Evolutionary conservation across 257 asterid genomes (phyloP), one percentile per base, ranked within the genome.

Genomic region (Solanum ahanhuiri): DNA sequence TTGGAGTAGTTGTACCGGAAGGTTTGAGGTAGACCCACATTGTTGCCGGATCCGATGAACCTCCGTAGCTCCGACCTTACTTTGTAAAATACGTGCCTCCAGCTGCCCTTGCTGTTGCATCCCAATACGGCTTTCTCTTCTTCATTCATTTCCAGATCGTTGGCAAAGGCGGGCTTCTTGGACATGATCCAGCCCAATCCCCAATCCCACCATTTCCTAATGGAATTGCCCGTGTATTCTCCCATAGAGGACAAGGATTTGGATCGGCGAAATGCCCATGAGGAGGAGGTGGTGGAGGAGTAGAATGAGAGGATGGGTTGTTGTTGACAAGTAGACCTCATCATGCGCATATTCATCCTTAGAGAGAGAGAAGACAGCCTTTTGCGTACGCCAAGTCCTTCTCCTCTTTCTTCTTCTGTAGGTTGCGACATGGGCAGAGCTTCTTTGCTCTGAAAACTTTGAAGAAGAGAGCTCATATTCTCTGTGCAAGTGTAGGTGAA

Each of bases 81-180:
- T 91, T 91, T 95, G 92, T 86, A 96, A 39, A 95, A 87, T 71
- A 96, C 92, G 85, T 95, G 98, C 72, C 96, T 91, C 97, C 95
- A 95, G 90, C 93, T 95, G 81, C 98, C 98, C 87, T 83, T 94
- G 90, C 70, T 91, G 82, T 92, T 95, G 87, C 84, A 91, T n/a
- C 99, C 99, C 25, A 96, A 64, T 22, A 85, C 93, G 34, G 91
- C 92, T 33, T 87, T 89, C 85, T 93, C 98, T 8, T 94, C 95
- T 48, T 94, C 98, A 57, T 93, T 95, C 96, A 96, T 92, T 91
- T 96, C 98, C 87, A 96, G 95, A 94, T 96, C 99, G 75, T 85
- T 22, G 85, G 96, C 98, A 85, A 96, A 94, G 11, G 92, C 72
- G 11, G 95, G 98, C 66, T 93, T 96, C 22, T 94, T 90, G 28